These are phyloP conservation scores for Apiospora sp. DNA, from an alignment of 2,329 filamentous ascomycete genomes.

Conservation along the genomic window DNA sequence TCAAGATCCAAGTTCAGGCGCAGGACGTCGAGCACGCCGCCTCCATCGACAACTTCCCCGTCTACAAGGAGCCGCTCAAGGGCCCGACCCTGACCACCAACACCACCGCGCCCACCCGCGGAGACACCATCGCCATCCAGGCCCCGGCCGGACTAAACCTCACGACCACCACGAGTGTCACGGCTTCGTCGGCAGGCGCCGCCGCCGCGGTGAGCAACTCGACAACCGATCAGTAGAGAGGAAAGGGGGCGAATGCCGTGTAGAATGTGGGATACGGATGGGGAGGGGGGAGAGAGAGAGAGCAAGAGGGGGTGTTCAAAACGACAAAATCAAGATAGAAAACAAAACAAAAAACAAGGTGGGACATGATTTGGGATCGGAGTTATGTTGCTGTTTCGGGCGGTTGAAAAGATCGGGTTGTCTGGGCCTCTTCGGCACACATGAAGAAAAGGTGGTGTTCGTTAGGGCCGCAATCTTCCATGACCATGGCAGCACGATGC, in stretches of 20 bases:
- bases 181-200: neutral
- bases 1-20: slow-evolving; percentile 22
- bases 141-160: neutral
- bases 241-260: neutral
- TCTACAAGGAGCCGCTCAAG: slow-evolving; percentile 18
- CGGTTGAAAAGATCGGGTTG: neutral
- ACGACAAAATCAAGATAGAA: neutral
- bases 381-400: neutral
- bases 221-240: neutral
- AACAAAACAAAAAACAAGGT: neutral
- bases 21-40: slow-evolving; percentile 24
- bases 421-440: neutral
- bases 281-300: neutral
- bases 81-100: slow-evolving; percentile 4
- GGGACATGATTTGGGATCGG: neutral
- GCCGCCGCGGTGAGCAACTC: neutral
- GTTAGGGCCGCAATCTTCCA: neutral
- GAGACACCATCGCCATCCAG: neutral
- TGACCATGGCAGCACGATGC: neutral
- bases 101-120: neutral
- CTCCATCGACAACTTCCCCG: slow-evolving; percentile 24
- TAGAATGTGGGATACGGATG: neutral
- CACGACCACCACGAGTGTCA: neutral
- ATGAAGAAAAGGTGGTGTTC: neutral
- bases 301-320: neutral